Evolutionary conservation across 306 rosid species (phyloP).

Genomic region (Glycine latifolia): DNA sequence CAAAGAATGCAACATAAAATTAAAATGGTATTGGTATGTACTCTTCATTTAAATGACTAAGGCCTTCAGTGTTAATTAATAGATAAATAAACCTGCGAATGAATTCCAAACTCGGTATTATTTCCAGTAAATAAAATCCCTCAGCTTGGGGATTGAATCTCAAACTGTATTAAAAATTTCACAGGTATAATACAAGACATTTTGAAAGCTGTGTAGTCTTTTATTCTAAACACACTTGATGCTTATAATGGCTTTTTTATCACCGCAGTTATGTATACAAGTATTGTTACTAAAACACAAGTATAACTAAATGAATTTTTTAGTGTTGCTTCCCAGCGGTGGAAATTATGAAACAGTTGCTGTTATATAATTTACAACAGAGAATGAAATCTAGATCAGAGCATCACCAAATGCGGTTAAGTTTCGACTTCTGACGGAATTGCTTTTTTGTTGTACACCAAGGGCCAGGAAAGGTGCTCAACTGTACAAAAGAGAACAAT

Average conservation of each 20-base stretch:
- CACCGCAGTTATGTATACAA: background rate
- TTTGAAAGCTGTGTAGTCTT: background rate
- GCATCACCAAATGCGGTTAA: constrained; percentile 61
- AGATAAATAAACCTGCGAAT: too few relatives aligned
- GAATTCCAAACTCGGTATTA: too few relatives aligned
- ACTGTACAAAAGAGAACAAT: constrained; percentile 51
- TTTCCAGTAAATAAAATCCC: background rate
- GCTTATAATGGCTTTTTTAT: background rate
- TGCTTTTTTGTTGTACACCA: constrained; percentile 82
- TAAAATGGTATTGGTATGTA: too few relatives aligned
- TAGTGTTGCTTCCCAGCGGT: background rate
- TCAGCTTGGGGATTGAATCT: background rate
- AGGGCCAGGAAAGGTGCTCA: constrained; percentile 76
- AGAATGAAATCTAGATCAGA: background rate
- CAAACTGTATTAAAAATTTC: background rate
- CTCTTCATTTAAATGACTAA: too few relatives aligned
- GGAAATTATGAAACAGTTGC: constrained; percentile 9
- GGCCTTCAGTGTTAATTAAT: too few relatives aligned
- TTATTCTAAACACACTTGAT: background rate
- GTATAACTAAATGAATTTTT: background rate
- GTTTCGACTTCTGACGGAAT: constrained; percentile 63
- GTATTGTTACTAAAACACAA: constrained; percentile 7
- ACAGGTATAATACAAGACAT: background rate
- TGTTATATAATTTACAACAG: background rate
- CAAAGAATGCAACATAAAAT: too few relatives aligned